Conservation (phyloP, 2,329 filamentous ascomycete genomes). For the Trichophyton simii region DNA sequence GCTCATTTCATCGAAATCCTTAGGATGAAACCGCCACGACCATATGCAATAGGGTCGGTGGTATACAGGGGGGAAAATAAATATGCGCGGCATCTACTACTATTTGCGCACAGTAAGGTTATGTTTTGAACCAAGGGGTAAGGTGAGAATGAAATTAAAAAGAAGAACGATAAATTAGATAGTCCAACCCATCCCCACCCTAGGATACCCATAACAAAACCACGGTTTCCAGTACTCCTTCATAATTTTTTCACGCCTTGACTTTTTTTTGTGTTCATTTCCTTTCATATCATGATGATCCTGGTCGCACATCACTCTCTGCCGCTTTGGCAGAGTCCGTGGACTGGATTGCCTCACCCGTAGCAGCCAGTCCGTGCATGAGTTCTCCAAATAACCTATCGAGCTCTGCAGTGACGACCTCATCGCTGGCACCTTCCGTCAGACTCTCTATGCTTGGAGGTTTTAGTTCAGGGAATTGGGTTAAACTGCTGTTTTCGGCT, state of each 20-base stretch:
- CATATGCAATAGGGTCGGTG: neutral
- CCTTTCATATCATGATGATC: neutral
- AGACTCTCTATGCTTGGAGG: conserved; percentile 30
- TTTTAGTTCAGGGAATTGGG: conserved; percentile 28
- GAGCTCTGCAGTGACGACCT: conserved; percentile 28
- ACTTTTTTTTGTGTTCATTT: too few relatives aligned
- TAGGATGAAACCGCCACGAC: neutral
- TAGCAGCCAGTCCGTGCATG: conserved; percentile 27
- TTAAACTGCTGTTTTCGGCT: conserved; percentile 7
- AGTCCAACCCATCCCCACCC: neutral
- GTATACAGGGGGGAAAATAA: neutral
- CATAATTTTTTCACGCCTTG: neutral
- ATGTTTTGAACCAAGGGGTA: neutral
- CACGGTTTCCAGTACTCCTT: neutral
- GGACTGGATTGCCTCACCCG: conserved; percentile 21
- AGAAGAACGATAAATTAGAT: neutral
- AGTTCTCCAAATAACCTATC: conserved; percentile 31
- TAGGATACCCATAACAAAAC: conserved; percentile 1
- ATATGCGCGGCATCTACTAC: neutral
- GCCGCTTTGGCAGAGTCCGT: conserved; percentile 11
- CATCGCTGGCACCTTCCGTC: conserved; percentile 26
- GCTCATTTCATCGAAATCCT: neutral
- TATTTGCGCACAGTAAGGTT: neutral
- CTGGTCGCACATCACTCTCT: conserved; percentile 8
- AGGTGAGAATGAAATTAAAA: neutral